Evolutionary conservation across 2,329 filamentous ascomycete genomes (phyloP), one percentile per base, ranked within the genome.

Genomic region (Aspergillus tamarii): DNA sequence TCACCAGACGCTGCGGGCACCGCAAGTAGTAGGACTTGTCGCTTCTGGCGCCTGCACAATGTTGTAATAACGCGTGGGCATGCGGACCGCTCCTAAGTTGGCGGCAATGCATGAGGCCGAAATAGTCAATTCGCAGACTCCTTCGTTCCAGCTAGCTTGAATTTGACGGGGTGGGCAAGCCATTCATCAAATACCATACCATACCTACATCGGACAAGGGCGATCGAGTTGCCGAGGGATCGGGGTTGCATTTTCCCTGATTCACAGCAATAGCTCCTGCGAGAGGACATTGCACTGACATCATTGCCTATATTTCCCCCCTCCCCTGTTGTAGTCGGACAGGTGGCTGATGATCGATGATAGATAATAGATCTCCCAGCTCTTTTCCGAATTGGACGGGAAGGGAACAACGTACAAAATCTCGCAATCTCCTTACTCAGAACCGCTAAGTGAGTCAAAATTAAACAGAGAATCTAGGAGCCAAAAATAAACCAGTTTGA

Each of bases 41-140:
- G 52, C 39, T 43, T 61, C 50, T 43, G 55, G 61, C 62, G 30
- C 54, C 66, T 72, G 71, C 67, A 68, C n/a, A 59, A 69, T 68
- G 68, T 54, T 66, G 70, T 70, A 68, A 76, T 76, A 48, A 48
- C 61, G 59, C 60, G 62, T 66, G 59, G 61, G 58, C 55, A 30
- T 39, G 57, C 60, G 53, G 58, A 50, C 57, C 64, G 58, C 52
- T 50, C 36, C 57, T 48, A 39, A 43, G 19, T 60, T 62, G 63
- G 60, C 61, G 57, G 55, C 26, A 59, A 72, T 72, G 71, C 66
- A 70, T 48, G 57, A 65, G 63, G 66, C 64, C 66, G 30, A 66
- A 71, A 67, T 53, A 39, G 66, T 70, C 41, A 59, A 48, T 19
- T 21, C 12, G 46, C 23, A 21, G 30, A 52, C 48, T 52, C 48